phyloP scores from a whole-genome alignment of 208 protist species.

The Novymonas esmeraldas region DNA sequence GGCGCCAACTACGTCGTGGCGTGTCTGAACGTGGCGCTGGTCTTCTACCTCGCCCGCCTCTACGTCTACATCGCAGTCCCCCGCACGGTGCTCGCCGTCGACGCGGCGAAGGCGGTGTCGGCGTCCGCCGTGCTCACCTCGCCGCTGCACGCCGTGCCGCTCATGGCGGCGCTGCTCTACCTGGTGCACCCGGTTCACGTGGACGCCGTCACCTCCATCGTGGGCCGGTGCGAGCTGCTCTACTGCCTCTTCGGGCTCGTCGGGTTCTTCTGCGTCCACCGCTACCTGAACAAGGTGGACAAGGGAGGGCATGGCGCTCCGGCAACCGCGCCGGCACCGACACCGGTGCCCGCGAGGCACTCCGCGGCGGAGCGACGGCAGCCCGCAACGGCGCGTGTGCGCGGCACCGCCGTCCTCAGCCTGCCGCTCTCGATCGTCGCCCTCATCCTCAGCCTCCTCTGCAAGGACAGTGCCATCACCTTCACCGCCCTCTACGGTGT shows the following conservation, averaged over 20 bases:
- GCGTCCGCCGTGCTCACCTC: constrained; percentile 10
- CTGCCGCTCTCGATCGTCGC: constrained; percentile 24
- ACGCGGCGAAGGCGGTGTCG: background rate
- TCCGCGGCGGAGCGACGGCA: too few relatives aligned
- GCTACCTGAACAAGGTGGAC: constrained; percentile 22
- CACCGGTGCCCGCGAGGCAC: background rate
- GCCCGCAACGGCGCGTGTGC: background rate
- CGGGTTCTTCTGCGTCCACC: constrained; percentile 48
- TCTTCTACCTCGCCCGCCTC: constrained; percentile 52
- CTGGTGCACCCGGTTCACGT: constrained; percentile 85
- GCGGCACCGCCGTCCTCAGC: constrained; percentile 14
- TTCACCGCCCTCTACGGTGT: constrained; percentile 58
- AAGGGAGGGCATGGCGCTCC: background rate
- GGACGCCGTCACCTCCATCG: constrained; percentile 82
- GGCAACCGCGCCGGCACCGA: background rate
- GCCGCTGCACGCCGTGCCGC: constrained; percentile 28
- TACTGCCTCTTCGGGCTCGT: constrained; percentile 67
- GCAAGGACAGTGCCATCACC: constrained; percentile 84
- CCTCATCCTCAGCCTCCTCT: constrained; percentile 28
- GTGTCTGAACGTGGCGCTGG: constrained; percentile 43
- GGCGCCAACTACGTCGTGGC: constrained; percentile 47
- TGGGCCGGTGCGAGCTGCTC: constrained; percentile 77
- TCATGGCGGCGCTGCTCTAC: constrained; percentile 61
- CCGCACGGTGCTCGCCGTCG: background rate
- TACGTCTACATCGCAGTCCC: constrained; percentile 29